phyloP scores from a whole-genome alignment of 1,284 basidiomycete genomes.

The Marasmius tenuissimus region DNA sequence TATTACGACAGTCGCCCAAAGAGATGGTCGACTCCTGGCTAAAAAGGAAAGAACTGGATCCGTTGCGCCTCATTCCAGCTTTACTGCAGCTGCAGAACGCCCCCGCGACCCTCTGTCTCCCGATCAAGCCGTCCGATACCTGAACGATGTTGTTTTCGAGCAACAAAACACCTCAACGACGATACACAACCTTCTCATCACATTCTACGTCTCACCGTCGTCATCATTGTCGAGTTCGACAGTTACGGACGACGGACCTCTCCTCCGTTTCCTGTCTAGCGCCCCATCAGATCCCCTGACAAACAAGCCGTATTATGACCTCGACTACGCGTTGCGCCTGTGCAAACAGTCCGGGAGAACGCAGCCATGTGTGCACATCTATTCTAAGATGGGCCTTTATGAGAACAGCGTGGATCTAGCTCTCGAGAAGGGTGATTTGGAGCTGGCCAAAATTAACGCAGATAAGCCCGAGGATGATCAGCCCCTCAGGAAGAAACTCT shows the following conservation, averaged over 20 bases:
- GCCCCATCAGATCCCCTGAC: conserved; percentile 84
- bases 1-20: conserved; percentile 85
- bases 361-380: conserved; percentile 95
- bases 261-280: conserved; percentile 85
- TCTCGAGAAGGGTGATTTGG: conserved; percentile 89
- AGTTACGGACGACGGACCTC: conserved; percentile 70
- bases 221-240: conserved; percentile 24
- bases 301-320: conserved; percentile 90
- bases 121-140: conserved; percentile 87
- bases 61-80: conserved; percentile 87
- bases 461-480: conserved; percentile 92
- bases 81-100: conserved; percentile 79
- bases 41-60: conserved; percentile 77
- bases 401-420: conserved; percentile 97
- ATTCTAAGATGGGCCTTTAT: conserved; percentile 96
- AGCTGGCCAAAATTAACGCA: conserved; percentile 91
- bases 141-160: conserved; percentile 82
- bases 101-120: conserved; percentile 67
- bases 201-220: conserved; percentile 71
- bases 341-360: conserved; percentile 84
- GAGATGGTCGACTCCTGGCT: conserved; percentile 93
- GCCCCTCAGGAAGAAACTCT: conserved; percentile 88
- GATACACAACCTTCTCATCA: conserved; percentile 93
- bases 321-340: conserved; percentile 93
- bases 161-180: conserved; percentile 80